phyloP scores from a whole-genome alignment of 306 rosid genomes.

The Cicer bijugum region DNA sequence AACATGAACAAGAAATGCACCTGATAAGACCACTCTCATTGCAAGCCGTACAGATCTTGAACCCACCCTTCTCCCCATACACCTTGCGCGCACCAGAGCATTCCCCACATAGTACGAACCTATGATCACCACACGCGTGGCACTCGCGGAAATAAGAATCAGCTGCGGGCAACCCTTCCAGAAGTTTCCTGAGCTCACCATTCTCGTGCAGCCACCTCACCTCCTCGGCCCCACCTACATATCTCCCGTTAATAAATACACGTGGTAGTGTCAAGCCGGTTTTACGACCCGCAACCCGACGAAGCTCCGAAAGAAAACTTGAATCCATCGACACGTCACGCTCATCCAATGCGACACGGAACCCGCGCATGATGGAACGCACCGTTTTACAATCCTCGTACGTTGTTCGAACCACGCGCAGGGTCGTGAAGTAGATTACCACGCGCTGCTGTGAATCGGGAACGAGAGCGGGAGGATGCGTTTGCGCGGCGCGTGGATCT shows the following conservation, averaged over 20 bases:
- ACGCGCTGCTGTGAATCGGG: constrained; percentile 73
- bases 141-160: constrained; percentile 55
- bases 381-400: constrained; percentile 82
- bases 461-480: constrained; percentile 32
- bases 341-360: constrained; percentile 75
- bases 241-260: constrained; percentile 81
- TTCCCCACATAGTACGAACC: constrained; percentile 74
- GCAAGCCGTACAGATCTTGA: constrained; percentile 69
- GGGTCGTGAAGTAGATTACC: constrained; percentile 85
- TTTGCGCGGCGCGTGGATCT: constrained; percentile 45
- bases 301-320: constrained; percentile 67
- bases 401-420: constrained; percentile 81
- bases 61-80: constrained; percentile 69
- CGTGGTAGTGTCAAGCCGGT: constrained; percentile 61
- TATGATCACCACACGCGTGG: constrained; percentile 69
- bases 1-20: constrained; percentile 79
- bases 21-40: constrained; percentile 87
- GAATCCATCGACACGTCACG: constrained; percentile 93
- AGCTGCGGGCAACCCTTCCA: constrained; percentile 75
- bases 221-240: constrained; percentile 89
- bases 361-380: constrained; percentile 72
- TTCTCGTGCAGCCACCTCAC: constrained; percentile 69
- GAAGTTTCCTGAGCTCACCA: constrained; percentile 89
- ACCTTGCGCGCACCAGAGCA: constrained; percentile 85
- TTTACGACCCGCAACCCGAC: constrained; percentile 56